These are phyloP conservation scores for Pilatotrama ljubarskyi DNA, from an alignment of 768 basidiomycete genomes.

Conservation along the genomic window DNA sequence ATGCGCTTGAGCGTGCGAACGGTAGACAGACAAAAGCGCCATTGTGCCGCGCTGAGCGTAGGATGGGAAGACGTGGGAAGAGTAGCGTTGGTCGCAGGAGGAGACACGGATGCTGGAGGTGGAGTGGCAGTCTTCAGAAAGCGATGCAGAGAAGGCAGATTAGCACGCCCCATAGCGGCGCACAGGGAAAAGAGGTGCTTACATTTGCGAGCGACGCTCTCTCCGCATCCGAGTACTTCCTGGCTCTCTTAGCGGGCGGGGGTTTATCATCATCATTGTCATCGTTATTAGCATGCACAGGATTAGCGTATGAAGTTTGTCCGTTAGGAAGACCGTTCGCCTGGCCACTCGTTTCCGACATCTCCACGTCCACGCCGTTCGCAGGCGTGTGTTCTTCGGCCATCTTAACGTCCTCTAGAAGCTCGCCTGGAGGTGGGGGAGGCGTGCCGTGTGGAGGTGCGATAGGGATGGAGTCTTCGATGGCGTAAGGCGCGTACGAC, in stretches of 20 bases:
- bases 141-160: conserved; percentile 35
- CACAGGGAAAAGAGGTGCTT: conserved; percentile 49
- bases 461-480: conserved; percentile 45
- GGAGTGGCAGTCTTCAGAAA: conserved; percentile 70
- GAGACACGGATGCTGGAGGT: conserved; percentile 57
- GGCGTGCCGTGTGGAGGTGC: conserved; percentile 48
- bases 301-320: conserved; percentile 33
- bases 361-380: conserved; percentile 22
- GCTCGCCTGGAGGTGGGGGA: conserved; percentile 45
- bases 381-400: conserved; percentile 38
- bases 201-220: conserved; percentile 74
- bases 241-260: conserved; percentile 81
- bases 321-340: conserved; percentile 30
- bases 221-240: conserved; percentile 76
- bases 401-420: conserved; percentile 59
- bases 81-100: conserved; percentile 21
- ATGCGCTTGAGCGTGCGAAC: conserved; percentile 82
- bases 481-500: conserved; percentile 13
- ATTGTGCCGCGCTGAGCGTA: conserved; percentile 67
- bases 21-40: conserved; percentile 75
- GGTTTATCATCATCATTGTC: conserved; percentile 60
- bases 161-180: conserved; percentile 55
- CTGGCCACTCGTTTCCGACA: conserved; percentile 29
- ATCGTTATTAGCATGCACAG: conserved; percentile 32
- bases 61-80: conserved; percentile 30